phyloP scores from a whole-genome alignment of 176 grass and related monocot genomes.

The Cenchrus fungigraminus region DNA sequence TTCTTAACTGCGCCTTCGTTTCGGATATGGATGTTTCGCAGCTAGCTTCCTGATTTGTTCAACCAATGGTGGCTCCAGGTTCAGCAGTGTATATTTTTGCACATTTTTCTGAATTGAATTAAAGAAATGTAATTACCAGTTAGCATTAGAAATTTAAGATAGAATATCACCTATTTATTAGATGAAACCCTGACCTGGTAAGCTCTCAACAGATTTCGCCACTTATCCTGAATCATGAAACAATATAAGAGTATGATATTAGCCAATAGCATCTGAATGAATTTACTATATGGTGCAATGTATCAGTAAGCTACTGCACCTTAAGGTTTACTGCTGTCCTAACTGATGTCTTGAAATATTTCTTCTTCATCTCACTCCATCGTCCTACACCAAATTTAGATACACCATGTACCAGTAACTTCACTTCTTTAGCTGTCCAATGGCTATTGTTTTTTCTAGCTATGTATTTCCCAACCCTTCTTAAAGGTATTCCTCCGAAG shows the following conservation, averaged over 20 bases:
- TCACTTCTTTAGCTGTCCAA: constrained; percentile 34
- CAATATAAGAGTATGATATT: neutral
- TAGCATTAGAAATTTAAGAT: neutral
- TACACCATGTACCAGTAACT: constrained; percentile 1
- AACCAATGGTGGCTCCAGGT: constrained; percentile 22
- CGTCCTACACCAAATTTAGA: neutral
- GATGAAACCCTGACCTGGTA: neutral
- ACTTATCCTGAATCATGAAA: constrained; percentile 34
- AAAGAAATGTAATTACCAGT: neutral
- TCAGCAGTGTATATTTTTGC: neutral
- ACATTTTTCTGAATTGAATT: neutral
- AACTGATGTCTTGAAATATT: constrained; percentile 20
- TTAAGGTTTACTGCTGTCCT: constrained; percentile 25
- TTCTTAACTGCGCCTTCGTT: neutral
- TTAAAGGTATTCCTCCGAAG: neutral
- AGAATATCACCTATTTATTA: neutral
- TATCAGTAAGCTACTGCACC: constrained; percentile 18
- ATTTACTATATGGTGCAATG: constrained; percentile 9
- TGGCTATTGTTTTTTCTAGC: constrained; percentile 23
- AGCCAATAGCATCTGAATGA: neutral
- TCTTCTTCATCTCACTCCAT: neutral
- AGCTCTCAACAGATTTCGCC: constrained; percentile 28
- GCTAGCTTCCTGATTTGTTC: constrained; percentile 20
- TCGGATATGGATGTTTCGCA: neutral
- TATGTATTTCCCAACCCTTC: neutral